A percentile compares a stretch with the other conserved stretches of the same genome.
phyloP scores from a whole-genome alignment of 1,284 basidiomycete genomes.

The Meira nashicola region DNA sequence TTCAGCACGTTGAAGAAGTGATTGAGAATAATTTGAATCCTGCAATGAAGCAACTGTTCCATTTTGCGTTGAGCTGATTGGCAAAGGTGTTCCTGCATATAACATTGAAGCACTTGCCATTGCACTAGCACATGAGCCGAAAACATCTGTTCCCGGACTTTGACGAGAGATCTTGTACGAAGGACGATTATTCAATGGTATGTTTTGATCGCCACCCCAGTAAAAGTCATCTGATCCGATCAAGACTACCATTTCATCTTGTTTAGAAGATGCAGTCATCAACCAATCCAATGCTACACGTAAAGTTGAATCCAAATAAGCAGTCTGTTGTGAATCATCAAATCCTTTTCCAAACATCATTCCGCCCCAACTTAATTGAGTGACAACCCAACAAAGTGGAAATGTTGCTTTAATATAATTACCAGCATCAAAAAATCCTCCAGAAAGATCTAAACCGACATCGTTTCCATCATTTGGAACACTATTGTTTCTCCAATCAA shows the following conservation, averaged over 20 bases:
- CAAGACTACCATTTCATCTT: conserved; percentile 71
- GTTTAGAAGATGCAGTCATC: conserved; percentile 77
- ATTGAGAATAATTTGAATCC: conserved; percentile 68
- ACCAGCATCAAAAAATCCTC: conserved; percentile 85
- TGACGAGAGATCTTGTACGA: conserved; percentile 73
- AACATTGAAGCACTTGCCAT: conserved; percentile 78
- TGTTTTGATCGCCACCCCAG: conserved; percentile 78
- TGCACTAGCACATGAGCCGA: conserved; percentile 73
- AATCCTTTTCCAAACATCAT: conserved; percentile 77
- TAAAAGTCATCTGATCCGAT: conserved; percentile 68
- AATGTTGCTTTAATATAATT: conserved; percentile 68
- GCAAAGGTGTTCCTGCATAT: conserved; percentile 62
- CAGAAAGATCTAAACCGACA: conserved; percentile 68
- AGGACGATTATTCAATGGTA: conserved; percentile 66
- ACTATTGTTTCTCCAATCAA: conserved; percentile 80
- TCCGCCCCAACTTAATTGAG: conserved; percentile 80
- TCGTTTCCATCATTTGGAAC: conserved; percentile 71
- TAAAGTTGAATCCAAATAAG: conserved; percentile 69
- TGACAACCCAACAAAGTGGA: conserved; percentile 67
- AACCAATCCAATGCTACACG: conserved; percentile 88
- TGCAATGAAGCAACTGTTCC: conserved; percentile 61
- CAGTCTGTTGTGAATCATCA: conserved; percentile 74
- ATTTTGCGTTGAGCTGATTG: conserved; percentile 24
- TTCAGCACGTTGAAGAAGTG: conserved; percentile 68
- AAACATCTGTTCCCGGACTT: conserved; percentile 79